Evolutionary conservation across 2,329 filamentous ascomycete genomes (phyloP), one percentile per base, ranked within the genome.

Genomic region (Fonsecaea multimorphosa): DNA sequence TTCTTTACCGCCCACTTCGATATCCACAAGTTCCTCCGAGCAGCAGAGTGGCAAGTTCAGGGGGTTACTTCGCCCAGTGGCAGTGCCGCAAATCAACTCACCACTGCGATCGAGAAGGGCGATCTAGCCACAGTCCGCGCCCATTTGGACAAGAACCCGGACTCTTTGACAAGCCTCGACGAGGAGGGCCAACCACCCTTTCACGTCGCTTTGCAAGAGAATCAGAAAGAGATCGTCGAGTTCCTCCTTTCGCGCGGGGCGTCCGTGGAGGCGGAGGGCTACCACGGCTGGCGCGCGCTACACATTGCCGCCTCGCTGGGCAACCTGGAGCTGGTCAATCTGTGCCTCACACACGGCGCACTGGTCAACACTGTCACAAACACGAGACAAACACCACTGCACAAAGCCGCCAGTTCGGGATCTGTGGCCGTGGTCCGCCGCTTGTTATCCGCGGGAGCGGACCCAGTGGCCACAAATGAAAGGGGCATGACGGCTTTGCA

Each of bases 401-500:
- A 71, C 40, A 72, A 72, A 61, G 70, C 69, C 11, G 68, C 66
- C 2, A 70, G 69, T 8, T 63, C 68, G 22, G 32, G 54, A 14
- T 69, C 64, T 7, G 49, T 70, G 11, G 44, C 60, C 16, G 69
- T 71, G 12, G 63, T 76, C 0, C 71, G 68, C 19, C 64, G 63
- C 8, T 72, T 82, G 9, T 70, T 83, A 0, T 71, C 74, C 2
- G 73, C 73, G 3, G 78, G 80, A 3, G 79, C 79, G 0, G 72
- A 82, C 72, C 70, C 76, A 0, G 66, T 57, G 0, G 65, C 70
- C 1, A 27, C 56, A 0, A 80, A 78, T 0, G 12, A 73, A 3
- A 74, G 79, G 6, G 77, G 76, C 0, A 69, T 77, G 52, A 81
- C 75, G 3, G 71, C 76, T 4, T 72, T 84, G 2, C 81, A 83